These are phyloP conservation scores for grape (Vitis vinifera) DNA, from an alignment of 164 flowering plant species.

Conservation along the genomic window ASM3070453v1 NC_081823.1:2388001-2388500, in stretches of 20 bases:
- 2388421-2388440: neutral
- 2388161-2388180: neutral
- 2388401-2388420: neutral
- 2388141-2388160: neutral
- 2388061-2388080: slow-evolving; percentile 35
- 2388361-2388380: slow-evolving; percentile 18
- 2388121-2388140: slow-evolving; percentile 26
- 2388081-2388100: slow-evolving; percentile 34
- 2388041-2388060: slow-evolving; percentile 38
- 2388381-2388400: too few relatives aligned
- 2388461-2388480: too few relatives aligned
- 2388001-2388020: slow-evolving; percentile 64
- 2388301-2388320: slow-evolving; percentile 7
- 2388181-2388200: neutral
- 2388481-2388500: too few relatives aligned
- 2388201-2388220: neutral
- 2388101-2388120: slow-evolving; percentile 44
- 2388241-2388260: slow-evolving; percentile 2
- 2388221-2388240: neutral
- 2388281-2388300: slow-evolving; percentile 1
- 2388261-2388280: neutral
- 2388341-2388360: slow-evolving; percentile 11
- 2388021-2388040: slow-evolving; percentile 49
- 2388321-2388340: slow-evolving; percentile 19
- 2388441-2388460: too few relatives aligned